Base-by-base conservation (phyloP, 2,329 filamentous ascomycete genomes). In the Fusarium proliferatum region DNA sequence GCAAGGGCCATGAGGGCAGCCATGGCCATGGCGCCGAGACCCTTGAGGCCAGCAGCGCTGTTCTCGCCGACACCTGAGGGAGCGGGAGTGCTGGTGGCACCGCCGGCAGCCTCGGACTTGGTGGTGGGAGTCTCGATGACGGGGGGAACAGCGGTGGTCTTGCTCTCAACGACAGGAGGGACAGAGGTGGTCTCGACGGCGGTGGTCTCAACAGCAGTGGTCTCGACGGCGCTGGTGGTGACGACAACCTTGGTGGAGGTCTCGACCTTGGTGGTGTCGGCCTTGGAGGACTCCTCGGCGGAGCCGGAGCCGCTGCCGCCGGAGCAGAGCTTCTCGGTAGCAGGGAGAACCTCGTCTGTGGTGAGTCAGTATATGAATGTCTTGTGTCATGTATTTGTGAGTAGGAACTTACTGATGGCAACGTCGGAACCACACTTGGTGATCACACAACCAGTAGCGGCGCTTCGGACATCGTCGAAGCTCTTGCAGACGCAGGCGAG, bases 301-400 rank as follows among this genome's bases (percentile, higher is more conserved):
- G 45, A 48, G 7, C 26, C 45, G 19, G 72, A 58, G 59, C 72
- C 48, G 38, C 58, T 66, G 65, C 69, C 58, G 41, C 53, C 59
- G 34, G 73, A 67, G 80, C 82, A 84, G 71, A 84, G 80, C 62
- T 76, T 75, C 73, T 80, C 63, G 30, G 80, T 79, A 46, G 82
- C 82, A 64, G 83, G 82, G 52, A 84, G 78, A 49, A 85, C 83
- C 72, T 84, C 71, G 75, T 77, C 84, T 85, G 57, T 28, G 23
- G 11, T 23, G 30, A 58, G 76, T 78, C 73, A 78, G 76, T 51
- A 64, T 45, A n/a, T 34, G 28, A 30, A 38, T 21, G 13, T 16
- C 19, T 30, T 16, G 33, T 36, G 19, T n/a, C 13, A 17, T n/a
- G 26, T 30, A 30, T 17, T 49, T 11, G 46, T 30, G 46, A 49